phyloP scores from a whole-genome alignment of 2,329 filamentous ascomycete genomes.

The Cordyceps fumosorosea region DNA sequence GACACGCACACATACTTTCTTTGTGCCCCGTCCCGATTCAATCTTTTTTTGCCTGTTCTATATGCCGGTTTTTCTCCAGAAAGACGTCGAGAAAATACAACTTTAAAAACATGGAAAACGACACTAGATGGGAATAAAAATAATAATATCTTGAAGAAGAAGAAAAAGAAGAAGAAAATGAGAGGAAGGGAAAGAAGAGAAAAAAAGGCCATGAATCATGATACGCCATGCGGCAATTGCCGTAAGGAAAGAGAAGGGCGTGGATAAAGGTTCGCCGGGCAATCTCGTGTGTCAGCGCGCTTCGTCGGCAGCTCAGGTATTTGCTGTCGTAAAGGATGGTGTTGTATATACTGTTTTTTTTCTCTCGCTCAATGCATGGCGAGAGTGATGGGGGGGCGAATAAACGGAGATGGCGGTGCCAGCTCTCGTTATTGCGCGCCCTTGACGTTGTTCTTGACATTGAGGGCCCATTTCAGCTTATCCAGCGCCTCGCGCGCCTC shows the following conservation, averaged over 20 bases:
- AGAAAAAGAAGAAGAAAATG: background rate
- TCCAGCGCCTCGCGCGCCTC: slow-evolving; percentile 55
- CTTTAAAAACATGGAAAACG: background rate
- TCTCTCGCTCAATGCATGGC: background rate
- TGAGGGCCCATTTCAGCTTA: slow-evolving; percentile 68
- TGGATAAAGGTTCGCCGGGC: background rate
- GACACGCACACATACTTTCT: background rate
- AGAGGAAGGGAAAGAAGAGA: slow-evolving; percentile 8
- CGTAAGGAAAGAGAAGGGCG: slow-evolving; percentile 1
- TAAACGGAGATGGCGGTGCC: background rate
- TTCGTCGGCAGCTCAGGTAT: background rate
- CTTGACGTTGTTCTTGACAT: slow-evolving; percentile 55
- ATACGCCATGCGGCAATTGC: background rate
- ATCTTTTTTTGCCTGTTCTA: slow-evolving; percentile 7
- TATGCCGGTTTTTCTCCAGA: slow-evolving; percentile 10
- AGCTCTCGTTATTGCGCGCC: slow-evolving; percentile 40
- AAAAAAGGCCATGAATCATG: slow-evolving; percentile 14
- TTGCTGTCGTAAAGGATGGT: background rate
- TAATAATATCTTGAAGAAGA: slow-evolving; percentile 6
- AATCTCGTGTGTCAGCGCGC: background rate
- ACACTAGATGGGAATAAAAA: slow-evolving; percentile 10
- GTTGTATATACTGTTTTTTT: background rate
- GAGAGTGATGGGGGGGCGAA: background rate
- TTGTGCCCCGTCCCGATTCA: background rate
- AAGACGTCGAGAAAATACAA: background rate